A percentile compares a stretch with the other conserved stretches of the same genome.
Evolutionary conservation across 2,329 filamentous ascomycete genomes (phyloP).

Genomic region (Bipolaris bicolor): DNA sequence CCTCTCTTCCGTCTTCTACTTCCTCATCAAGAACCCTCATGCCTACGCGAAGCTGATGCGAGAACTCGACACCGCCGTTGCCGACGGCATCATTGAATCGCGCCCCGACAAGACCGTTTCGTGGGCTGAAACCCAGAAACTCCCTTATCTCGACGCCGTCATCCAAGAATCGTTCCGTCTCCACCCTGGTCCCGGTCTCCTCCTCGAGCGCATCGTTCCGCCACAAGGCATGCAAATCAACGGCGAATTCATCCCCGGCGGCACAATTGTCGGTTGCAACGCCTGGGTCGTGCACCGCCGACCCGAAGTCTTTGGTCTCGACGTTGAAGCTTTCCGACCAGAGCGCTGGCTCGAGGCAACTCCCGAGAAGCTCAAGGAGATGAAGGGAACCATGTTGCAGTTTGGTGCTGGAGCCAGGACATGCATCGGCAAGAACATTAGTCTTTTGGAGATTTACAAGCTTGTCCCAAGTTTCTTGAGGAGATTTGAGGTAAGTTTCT

Average conservation of each 20-base stretch:
- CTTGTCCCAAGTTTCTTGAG: constrained; percentile 64
- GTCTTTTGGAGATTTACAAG: constrained; percentile 58
- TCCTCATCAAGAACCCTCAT: constrained; percentile 67
- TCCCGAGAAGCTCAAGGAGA: constrained; percentile 65
- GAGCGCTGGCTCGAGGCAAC: constrained; percentile 68
- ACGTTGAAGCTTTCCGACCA: constrained; percentile 70
- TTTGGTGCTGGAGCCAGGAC: constrained; percentile 75
- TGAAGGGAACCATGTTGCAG: constrained; percentile 74
- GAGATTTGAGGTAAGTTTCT: constrained; percentile 60
- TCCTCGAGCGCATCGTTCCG: constrained; percentile 76
- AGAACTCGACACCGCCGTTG: constrained; percentile 68
- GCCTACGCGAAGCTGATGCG: constrained; percentile 62
- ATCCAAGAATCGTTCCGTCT: constrained; percentile 79
- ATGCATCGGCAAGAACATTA: constrained; percentile 66
- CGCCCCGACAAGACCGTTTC: constrained; percentile 65
- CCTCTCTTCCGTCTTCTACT: constrained; percentile 74
- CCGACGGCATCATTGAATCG: constrained; percentile 54
- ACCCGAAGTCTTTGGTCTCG: constrained; percentile 69
- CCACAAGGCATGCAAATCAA: constrained; percentile 67
- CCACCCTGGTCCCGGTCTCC: constrained; percentile 75
- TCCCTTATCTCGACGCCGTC: constrained; percentile 78
- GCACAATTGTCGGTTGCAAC: constrained; percentile 76
- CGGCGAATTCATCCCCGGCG: constrained; percentile 67
- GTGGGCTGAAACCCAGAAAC: constrained; percentile 70
- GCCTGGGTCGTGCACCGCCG: constrained; percentile 77